These are phyloP conservation scores for Paramecium primaurelia DNA, from an alignment of 73 alveolate species.

Conservation along the genomic window DNA sequence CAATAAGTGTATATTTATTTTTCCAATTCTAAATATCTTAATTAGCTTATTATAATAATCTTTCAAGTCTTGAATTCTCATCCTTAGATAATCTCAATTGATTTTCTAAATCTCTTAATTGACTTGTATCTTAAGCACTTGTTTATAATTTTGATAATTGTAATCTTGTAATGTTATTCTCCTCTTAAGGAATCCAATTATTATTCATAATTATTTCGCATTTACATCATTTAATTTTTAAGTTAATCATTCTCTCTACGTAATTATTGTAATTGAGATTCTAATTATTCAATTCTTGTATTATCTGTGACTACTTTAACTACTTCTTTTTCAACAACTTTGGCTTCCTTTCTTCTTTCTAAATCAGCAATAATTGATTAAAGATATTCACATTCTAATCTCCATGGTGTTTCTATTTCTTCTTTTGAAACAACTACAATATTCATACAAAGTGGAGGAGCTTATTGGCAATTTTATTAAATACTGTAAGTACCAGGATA, in stretches of 20 bases:
- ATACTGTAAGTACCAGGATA: not conserved
- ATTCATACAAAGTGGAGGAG: constrained; percentile 17
- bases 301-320: constrained; percentile 3
- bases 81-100: not conserved
- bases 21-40: not conserved
- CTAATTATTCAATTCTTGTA: not conserved
- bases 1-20: not conserved
- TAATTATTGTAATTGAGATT: not conserved
- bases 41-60: not conserved
- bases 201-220: not conserved
- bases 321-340: constrained; percentile 30
- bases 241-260: not conserved
- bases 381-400: constrained; percentile 32
- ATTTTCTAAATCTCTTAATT: constrained; percentile 9
- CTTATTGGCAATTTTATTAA: not conserved
- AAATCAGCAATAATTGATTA: constrained; percentile 38
- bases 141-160: not conserved
- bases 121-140: not conserved
- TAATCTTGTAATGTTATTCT: not conserved
- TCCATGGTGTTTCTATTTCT: constrained; percentile 39
- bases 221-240: not conserved
- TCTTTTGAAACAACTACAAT: constrained; percentile 24
- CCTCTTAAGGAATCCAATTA: not conserved
- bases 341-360: constrained; percentile 1
- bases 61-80: not conserved